These are phyloP conservation scores for Paracoccidioides lutzii DNA, from an alignment of 2,329 filamentous ascomycete species.

Conservation along the genomic window DNA sequence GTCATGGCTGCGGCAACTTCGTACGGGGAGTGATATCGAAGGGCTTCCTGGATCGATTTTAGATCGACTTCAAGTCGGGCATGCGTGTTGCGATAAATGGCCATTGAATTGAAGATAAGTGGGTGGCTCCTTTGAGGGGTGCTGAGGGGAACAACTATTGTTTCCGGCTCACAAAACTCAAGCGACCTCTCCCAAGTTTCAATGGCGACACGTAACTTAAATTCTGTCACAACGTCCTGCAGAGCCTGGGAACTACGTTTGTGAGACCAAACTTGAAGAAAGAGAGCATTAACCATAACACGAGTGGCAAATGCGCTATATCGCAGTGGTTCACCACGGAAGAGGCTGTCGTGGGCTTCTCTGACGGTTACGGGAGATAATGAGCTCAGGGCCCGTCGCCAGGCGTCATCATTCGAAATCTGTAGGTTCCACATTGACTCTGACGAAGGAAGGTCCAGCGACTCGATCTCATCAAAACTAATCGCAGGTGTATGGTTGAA, in stretches of 20 bases:
- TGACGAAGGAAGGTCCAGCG: constrained; percentile 79
- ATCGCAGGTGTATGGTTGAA: constrained; percentile 98
- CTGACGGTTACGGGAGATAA: constrained; percentile 75
- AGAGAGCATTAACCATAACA: constrained; percentile 97
- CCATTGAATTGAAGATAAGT: constrained; percentile 95
- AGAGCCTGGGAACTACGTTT: constrained; percentile 96
- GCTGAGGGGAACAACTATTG: constrained; percentile 74
- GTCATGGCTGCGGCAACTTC: constrained; percentile 97
- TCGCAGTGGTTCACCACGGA: constrained; percentile 77
- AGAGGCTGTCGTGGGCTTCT: constrained; percentile 86
- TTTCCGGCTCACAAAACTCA: constrained; percentile 83
- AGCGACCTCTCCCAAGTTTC: constrained; percentile 99
- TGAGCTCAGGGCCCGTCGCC: constrained; percentile 63
- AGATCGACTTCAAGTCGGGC: constrained; percentile 88
- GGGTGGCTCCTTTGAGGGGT: constrained; percentile 94
- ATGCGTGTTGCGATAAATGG: constrained; percentile 87
- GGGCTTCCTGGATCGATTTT: constrained; percentile 87
- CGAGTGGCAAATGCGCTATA: constrained; percentile 96
- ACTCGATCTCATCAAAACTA: constrained; percentile 96
- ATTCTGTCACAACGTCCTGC: constrained; percentile 94
- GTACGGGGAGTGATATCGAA: constrained; percentile 93
- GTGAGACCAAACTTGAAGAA: constrained; percentile 97
- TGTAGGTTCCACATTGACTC: constrained; percentile 90
- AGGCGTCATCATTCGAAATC: constrained; percentile 62
- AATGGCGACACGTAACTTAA: constrained; percentile 86